Conservation (phyloP, 225 moss, liverwort and hornwort species). For the Pleurozium schreberi region DNA sequence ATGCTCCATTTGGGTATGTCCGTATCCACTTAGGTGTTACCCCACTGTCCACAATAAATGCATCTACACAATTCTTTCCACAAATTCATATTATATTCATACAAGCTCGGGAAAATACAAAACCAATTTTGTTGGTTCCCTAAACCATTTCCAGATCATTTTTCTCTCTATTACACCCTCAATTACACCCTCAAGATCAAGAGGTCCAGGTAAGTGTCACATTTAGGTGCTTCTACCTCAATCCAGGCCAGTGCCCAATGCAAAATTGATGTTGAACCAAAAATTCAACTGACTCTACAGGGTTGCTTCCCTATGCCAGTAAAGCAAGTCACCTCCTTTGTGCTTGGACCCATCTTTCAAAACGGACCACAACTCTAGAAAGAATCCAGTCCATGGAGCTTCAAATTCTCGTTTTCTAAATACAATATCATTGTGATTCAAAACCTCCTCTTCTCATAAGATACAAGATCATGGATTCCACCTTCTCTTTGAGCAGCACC, state of each 20-base stretch:
- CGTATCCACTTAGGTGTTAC: no score
- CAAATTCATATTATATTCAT: no score
- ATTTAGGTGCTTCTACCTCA: no score
- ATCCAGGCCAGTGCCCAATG: not conserved
- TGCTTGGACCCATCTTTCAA: not conserved
- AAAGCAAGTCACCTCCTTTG: not conserved
- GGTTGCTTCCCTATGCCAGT: not conserved
- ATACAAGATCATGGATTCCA: constrained; percentile 63
- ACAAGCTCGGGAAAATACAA: no score
- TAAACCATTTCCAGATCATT: no score
- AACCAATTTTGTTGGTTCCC: no score
- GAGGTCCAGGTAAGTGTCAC: no score
- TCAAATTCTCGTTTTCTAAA: not conserved
- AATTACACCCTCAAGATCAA: no score
- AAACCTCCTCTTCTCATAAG: constrained; percentile 59
- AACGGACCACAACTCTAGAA: not conserved
- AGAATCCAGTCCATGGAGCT: not conserved
- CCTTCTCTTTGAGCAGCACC: constrained; percentile 73
- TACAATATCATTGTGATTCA: not conserved
- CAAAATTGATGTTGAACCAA: not conserved
- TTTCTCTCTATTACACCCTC: no score
- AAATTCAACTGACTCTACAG: not conserved
- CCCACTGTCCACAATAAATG: no score
- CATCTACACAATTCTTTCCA: no score
- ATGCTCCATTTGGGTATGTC: no score